These are phyloP conservation scores for Dactylellina cionopaga DNA, from an alignment of 2,329 filamentous ascomycete genomes.

Conservation along the genomic window DNA sequence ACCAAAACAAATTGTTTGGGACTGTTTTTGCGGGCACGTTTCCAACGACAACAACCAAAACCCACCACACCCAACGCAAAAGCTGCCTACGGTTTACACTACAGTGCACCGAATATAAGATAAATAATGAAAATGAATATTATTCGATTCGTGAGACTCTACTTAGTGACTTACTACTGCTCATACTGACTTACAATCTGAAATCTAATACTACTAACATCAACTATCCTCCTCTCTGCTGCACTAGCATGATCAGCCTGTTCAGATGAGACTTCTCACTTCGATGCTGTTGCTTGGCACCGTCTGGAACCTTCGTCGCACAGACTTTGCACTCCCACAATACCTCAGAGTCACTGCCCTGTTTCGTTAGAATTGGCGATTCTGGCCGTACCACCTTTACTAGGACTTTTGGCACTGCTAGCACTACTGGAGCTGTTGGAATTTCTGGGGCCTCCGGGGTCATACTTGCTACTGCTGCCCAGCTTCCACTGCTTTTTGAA, in stretches of 20 bases:
- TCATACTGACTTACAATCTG: too few relatives aligned
- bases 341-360: background rate
- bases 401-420: too few relatives aligned
- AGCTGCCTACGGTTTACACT: background rate
- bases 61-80: slow-evolving; percentile 24
- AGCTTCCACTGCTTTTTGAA: too few relatives aligned
- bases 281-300: slow-evolving; percentile 9
- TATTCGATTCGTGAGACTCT: too few relatives aligned
- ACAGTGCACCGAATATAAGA: too few relatives aligned
- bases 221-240: slow-evolving; percentile 34
- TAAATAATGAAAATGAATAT: too few relatives aligned
- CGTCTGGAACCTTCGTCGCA: background rate
- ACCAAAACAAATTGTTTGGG: slow-evolving; percentile 48
- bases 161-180: too few relatives aligned
- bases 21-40: slow-evolving; percentile 16
- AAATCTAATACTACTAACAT: too few relatives aligned
- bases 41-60: slow-evolving; percentile 45
- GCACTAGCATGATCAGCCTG: slow-evolving; percentile 12
- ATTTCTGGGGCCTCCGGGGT: background rate
- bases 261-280: slow-evolving; percentile 19
- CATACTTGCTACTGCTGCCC: too few relatives aligned
- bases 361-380: background rate
- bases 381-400: background rate
- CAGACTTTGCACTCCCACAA: slow-evolving; percentile 44
- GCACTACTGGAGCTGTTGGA: background rate